Base-by-base conservation (phyloP, 495 filamentous ascomycete species). In the Saxispiralis lemnorum region DNA sequence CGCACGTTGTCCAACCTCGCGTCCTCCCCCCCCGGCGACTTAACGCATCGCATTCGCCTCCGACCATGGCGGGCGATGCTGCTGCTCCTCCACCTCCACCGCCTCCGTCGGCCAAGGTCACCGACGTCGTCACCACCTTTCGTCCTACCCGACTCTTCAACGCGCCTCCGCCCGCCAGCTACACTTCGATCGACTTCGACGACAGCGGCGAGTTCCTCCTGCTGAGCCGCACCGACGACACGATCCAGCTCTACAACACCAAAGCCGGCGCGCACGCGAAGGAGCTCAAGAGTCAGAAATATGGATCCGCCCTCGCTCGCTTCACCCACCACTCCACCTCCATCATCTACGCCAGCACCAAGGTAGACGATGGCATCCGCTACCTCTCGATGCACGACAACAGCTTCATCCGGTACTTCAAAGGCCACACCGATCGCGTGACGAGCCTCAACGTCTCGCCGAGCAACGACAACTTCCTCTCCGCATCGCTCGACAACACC, bases 351-450 rank as follows among this genome's bases (percentile, higher is more conserved):
- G 84, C 92, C 32, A 89, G 82, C 57, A 96, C 89, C 3, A 94
- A 95, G 53, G 74, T 85, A 35, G 92, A 99, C 54, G 78, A 96
- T 59, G 81, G 81, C 1, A 78, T 99, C 32, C 74, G 89, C 45
- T 83, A 94, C 59, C 75, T 99, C 32, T 83, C 84, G 7, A 82
- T 88, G 6, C 92, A 96, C 58, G 88, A 95, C 53, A 93, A 94
- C 63, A 76, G 74, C 21, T 99, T 88, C 56, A 74, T 96, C 45
- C 79, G 92, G 39, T 99, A 99, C 63, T 96, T 96, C 56, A 74
- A 76, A 19, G 89, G 86, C 35, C 89, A 95, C 62, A 78, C 78
- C 19, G 76, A 70, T 15, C 63, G 78, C 17, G 89, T 99, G 11
- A 95, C 87, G 17, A 78, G 66, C 43, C 67, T 99, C 11, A 67